These are phyloP conservation scores for Adansonia grandidieri DNA, from an alignment of 441 rosid species.

Conservation along the genomic window DNA sequence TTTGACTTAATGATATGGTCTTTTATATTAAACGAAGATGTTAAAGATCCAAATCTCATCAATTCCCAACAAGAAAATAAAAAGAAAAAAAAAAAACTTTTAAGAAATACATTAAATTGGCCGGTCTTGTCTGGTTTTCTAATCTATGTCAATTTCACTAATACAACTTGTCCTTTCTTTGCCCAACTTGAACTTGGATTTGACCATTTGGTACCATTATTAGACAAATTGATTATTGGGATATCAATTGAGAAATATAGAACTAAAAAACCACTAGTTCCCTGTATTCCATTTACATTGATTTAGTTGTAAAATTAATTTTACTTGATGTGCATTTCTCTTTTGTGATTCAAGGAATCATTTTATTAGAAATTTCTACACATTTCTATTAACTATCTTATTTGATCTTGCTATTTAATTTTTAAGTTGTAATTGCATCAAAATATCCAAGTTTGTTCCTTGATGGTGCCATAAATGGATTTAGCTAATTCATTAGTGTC, in stretches of 20 bases:
- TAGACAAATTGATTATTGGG: background rate
- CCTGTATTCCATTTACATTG: background rate
- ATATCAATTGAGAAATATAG: background rate
- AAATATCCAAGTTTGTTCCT: background rate
- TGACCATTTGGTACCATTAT: background rate
- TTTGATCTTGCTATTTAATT: background rate
- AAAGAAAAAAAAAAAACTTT: no score
- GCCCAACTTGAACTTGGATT: background rate
- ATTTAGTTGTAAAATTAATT: background rate
- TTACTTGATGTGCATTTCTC: background rate
- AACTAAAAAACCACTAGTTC: background rate
- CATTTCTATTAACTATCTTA: background rate
- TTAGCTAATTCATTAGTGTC: background rate
- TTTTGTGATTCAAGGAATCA: background rate
- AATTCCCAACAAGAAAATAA: no score
- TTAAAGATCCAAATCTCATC: no score
- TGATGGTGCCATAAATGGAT: background rate
- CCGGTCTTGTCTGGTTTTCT: no score
- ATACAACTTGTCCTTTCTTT: background rate
- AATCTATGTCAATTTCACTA: background rate
- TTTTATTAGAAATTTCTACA: background rate
- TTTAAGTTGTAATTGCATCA: background rate
- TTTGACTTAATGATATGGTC: no score
- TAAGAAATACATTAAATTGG: no score
- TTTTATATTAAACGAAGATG: background rate